A percentile compares a stretch with the other conserved stretches of the same genome.
Evolutionary conservation across 2,329 filamentous ascomycete species (phyloP).

Genomic region (Cladosporium austrohemisphaericum): DNA sequence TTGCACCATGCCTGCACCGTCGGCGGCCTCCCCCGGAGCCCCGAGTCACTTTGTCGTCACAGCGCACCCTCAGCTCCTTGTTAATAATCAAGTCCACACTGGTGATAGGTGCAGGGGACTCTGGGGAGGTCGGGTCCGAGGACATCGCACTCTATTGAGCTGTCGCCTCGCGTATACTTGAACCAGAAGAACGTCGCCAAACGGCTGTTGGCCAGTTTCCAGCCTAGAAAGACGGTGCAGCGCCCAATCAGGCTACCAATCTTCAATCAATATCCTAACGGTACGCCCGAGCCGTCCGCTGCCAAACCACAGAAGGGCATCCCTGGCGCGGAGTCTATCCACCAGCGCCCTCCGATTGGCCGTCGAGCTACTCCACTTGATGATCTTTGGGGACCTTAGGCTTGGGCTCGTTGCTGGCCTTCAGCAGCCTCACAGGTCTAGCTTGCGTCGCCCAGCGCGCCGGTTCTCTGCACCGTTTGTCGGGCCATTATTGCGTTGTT

Average conservation of each 20-base stretch:
- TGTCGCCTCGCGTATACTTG: background rate
- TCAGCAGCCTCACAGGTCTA: conserved; percentile 6
- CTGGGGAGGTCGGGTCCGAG: no score
- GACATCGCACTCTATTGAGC: no score
- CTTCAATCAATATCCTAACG: conserved; percentile 3
- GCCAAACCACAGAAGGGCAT: conserved; percentile 3
- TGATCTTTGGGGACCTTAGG: conserved; percentile 1
- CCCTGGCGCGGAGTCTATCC: conserved; percentile 1
- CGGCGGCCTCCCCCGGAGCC: background rate
- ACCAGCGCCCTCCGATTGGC: conserved; percentile 1
- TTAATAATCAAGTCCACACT: no score
- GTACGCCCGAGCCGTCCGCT: conserved; percentile 6
- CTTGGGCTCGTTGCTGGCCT: conserved; percentile 8
- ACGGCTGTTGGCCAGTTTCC: background rate
- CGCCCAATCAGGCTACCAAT: conserved; percentile 4
- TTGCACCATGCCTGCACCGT: no score
- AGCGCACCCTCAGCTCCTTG: background rate
- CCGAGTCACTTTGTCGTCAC: background rate
- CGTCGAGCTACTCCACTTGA: background rate
- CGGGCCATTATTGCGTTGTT: conserved; percentile 11
- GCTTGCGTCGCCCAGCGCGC: conserved; percentile 8
- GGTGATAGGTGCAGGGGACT: no score
- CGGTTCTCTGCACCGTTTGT: conserved; percentile 11
- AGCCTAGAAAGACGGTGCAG: background rate
- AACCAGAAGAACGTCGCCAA: background rate